Conservation (phyloP, 1,139 yeast genomes). For the Petasospora rhodanensis region DNA sequence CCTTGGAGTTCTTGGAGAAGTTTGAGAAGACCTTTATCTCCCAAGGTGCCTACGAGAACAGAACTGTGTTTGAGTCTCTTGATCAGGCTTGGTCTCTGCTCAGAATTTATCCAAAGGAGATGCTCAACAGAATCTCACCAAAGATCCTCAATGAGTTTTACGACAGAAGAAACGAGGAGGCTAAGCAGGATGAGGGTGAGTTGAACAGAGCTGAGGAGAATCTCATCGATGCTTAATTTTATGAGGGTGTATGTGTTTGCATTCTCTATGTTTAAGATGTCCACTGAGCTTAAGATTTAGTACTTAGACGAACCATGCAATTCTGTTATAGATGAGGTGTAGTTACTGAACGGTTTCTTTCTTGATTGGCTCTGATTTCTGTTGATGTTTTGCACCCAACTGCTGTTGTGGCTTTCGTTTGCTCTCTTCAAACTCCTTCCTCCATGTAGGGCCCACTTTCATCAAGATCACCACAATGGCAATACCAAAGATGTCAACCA, state of each 20-base stretch:
- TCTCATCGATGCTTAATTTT: conserved; percentile 21
- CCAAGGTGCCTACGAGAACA: conserved; percentile 95
- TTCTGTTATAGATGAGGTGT: too few species aligned
- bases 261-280: not conserved
- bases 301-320: too few species aligned
- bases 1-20: conserved; percentile 94
- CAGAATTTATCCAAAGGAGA: conserved; percentile 97
- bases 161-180: conserved; percentile 76
- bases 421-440: conserved; percentile 8
- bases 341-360: too few species aligned
- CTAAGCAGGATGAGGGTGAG: conserved; percentile 39
- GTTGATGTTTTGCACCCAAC: too few species aligned
- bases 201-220: conserved; percentile 32
- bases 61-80: conserved; percentile 89
- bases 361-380: too few species aligned
- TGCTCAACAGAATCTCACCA: conserved; percentile 97
- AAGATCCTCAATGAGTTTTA: conserved; percentile 93
- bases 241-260: not conserved
- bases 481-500: conserved; percentile 11
- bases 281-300: too few species aligned
- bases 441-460: conserved; percentile 12
- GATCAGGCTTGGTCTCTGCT: conserved; percentile 98
- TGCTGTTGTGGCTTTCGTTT: too few species aligned
- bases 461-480: conserved; percentile 8
- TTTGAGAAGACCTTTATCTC: conserved; percentile 92